Conservation (phyloP, 2,329 filamentous ascomycete genomes). For the Aspergillus piperis region DNA sequence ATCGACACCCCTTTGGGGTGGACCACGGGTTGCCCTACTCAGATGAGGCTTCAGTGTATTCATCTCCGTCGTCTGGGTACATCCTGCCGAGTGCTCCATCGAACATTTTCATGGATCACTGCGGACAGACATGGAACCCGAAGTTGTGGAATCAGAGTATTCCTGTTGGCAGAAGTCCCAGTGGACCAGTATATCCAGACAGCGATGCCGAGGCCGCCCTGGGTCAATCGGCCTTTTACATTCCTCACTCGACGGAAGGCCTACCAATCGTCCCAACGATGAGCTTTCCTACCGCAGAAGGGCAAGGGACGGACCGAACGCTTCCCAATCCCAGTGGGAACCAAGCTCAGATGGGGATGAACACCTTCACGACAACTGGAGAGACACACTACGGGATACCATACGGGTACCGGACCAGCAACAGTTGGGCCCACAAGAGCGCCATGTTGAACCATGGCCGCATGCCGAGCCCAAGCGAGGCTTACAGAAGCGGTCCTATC, state of each 20-base stretch:
- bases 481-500: conserved; percentile 23
- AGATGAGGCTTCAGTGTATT: conserved; percentile 37
- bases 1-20: conserved; percentile 25
- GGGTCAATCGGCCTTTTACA: conserved; percentile 28
- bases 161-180: conserved; percentile 23
- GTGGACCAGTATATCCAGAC: conserved; percentile 31
- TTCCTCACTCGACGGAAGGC: conserved; percentile 29
- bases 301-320: conserved; percentile 34
- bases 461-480: conserved; percentile 23
- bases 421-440: conserved; percentile 20
- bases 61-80: conserved; percentile 36
- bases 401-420: conserved; percentile 24
- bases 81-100: conserved; percentile 38
- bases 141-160: conserved; percentile 33
- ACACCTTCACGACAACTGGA: conserved; percentile 17
- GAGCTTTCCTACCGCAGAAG: conserved; percentile 24
- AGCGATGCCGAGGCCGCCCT: conserved; percentile 28
- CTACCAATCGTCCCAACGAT: conserved; percentile 28
- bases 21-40: conserved; percentile 35
- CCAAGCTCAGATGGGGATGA: conserved; percentile 20
- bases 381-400: conserved; percentile 22
- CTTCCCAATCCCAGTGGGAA: conserved; percentile 38
- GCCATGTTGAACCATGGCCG: conserved; percentile 18
- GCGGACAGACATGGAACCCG: conserved; percentile 28
- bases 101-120: conserved; percentile 31